Percentiles rank a stretch among this genome's conserved stretches.
These are phyloP conservation scores for Trichoderma harzianum DNA, from an alignment of 2,329 filamentous ascomycete genomes.

Conservation along the genomic window DNA sequence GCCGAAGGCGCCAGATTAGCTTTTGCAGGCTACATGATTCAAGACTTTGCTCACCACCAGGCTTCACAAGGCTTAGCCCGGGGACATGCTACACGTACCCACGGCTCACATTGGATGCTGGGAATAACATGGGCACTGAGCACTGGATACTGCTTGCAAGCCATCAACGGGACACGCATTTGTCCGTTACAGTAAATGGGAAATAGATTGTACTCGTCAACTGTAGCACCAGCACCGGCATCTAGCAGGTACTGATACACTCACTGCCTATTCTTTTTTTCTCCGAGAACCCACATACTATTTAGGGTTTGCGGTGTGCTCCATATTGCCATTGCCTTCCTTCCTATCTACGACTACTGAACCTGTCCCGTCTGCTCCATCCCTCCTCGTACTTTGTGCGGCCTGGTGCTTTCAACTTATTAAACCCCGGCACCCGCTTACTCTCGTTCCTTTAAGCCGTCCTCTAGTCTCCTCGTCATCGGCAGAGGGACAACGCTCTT, in stretches of 20 bases:
- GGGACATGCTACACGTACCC: neutral
- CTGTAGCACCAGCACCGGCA: neutral
- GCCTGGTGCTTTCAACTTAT: neutral
- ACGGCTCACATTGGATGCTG: neutral
- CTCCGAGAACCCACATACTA: neutral
- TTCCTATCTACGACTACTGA: neutral
- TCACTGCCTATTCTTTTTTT: neutral
- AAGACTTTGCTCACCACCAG: neutral
- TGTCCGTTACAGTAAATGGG: neutral
- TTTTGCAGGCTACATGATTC: constrained; percentile 14
- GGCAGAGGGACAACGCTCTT: neutral
- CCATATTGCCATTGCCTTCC: neutral
- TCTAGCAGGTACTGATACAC: neutral
- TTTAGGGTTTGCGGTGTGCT: neutral
- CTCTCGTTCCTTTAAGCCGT: neutral
- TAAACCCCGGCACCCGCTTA: neutral
- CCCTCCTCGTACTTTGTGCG: neutral
- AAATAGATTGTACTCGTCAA: neutral
- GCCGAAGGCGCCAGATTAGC: constrained; percentile 14
- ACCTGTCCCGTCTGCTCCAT: neutral
- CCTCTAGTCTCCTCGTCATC: neutral
- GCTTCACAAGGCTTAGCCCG: constrained; percentile 16
- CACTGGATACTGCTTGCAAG: neutral
- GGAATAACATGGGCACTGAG: constrained; percentile 8
- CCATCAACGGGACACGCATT: neutral